These are phyloP conservation scores for Alternaria ethzedia DNA, from an alignment of 2,329 filamentous ascomycete species.

Conservation along the genomic window DNA sequence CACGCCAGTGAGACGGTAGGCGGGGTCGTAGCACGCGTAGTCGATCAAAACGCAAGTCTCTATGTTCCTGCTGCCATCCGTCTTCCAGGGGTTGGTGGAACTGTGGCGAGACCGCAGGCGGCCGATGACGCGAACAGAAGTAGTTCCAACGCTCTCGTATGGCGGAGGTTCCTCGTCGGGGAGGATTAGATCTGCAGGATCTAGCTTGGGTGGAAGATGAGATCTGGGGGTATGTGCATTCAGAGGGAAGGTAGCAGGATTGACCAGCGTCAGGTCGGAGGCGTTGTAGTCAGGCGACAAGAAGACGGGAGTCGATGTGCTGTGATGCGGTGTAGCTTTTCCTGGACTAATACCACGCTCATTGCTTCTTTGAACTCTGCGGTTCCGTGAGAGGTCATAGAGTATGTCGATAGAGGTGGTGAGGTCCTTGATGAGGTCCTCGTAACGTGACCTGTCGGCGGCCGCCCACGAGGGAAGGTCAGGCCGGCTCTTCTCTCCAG, in stretches of 20 bases:
- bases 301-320: conserved; percentile 31
- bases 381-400: conserved; percentile 75
- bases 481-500: conserved; percentile 47
- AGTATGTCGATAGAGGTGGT: conserved; percentile 80
- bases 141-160: conserved; percentile 55
- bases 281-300: conserved; percentile 46
- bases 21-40: conserved; percentile 63
- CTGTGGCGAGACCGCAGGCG: conserved; percentile 46
- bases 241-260: conserved; percentile 45
- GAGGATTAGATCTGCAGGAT: conserved; percentile 51
- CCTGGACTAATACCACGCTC: conserved; percentile 23
- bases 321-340: conserved; percentile 28
- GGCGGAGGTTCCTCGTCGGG: conserved; percentile 57
- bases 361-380: conserved; percentile 52
- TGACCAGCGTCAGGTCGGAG: conserved; percentile 54
- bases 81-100: conserved; percentile 49
- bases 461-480: conserved; percentile 52
- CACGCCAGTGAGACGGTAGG: conserved; percentile 56
- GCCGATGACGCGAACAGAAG: conserved; percentile 55
- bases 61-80: conserved; percentile 40
- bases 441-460: conserved; percentile 76
- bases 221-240: conserved; percentile 27
- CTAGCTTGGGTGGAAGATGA: conserved; percentile 52
- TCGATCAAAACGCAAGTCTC: conserved; percentile 70
- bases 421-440: conserved; percentile 75